Conservation (phyloP, 345 rosid species). For the Lepidium africanum region DNA sequence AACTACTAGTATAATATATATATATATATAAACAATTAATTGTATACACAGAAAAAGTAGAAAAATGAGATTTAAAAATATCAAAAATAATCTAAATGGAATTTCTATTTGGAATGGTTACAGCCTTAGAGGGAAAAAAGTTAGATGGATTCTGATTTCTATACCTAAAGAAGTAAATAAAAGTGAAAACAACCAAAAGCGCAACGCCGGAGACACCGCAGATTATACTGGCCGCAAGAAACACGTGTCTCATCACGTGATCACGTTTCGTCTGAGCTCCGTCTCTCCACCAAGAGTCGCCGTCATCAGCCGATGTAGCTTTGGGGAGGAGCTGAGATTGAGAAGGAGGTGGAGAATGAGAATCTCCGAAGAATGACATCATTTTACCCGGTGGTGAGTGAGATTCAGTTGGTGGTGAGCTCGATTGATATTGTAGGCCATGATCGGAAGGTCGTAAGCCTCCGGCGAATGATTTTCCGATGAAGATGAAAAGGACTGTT, state of each 20-base stretch:
- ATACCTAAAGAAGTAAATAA: constrained; percentile 33
- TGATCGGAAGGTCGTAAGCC: constrained; percentile 68
- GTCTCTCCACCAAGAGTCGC: constrained; percentile 37
- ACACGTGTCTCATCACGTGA: constrained; percentile 47
- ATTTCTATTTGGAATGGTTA: constrained; percentile 6
- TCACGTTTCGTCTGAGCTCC: constrained; percentile 16
- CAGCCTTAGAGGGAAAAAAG: background rate
- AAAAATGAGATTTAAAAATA: background rate
- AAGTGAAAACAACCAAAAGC: constrained; percentile 42
- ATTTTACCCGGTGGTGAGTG: constrained; percentile 33
- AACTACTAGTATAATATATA: background rate
- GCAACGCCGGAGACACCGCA: constrained; percentile 57
- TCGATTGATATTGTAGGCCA: constrained; percentile 44
- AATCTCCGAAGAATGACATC: constrained; percentile 43
- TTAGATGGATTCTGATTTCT: background rate
- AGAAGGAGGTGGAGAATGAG: constrained; percentile 16
- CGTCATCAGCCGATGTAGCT: constrained; percentile 23
- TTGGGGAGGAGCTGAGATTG: constrained; percentile 37
- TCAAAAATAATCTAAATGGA: background rate
- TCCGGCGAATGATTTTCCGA: constrained; percentile 15
- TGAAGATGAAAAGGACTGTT: constrained; percentile 5
- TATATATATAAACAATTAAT: background rate
- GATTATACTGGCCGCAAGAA: constrained; percentile 51
- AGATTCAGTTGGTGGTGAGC: constrained; percentile 27
- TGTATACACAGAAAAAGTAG: background rate